These are phyloP conservation scores for Aureobasidium lini DNA, from an alignment of 2,329 filamentous ascomycete species.

Conservation along the genomic window DNA sequence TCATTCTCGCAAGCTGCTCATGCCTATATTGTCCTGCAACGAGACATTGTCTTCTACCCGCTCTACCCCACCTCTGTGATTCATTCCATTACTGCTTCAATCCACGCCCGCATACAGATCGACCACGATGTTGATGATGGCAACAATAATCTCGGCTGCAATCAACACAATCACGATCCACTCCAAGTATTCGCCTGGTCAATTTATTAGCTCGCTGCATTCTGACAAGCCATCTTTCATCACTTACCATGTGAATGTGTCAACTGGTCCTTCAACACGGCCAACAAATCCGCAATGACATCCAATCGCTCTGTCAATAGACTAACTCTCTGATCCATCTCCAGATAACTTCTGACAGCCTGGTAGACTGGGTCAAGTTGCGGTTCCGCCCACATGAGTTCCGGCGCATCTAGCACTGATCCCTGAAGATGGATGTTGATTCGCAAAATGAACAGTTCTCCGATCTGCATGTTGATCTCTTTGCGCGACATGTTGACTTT, in stretches of 20 bases:
- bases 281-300: conserved; percentile 87
- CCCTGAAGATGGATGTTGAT: conserved; percentile 98
- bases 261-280: conserved; percentile 90
- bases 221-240: conserved; percentile 36
- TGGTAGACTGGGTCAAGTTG: conserved; percentile 95
- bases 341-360: conserved; percentile 87
- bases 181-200: conserved; percentile 40
- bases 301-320: conserved; percentile 83
- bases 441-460: conserved; percentile 91
- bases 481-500: conserved; percentile 81
- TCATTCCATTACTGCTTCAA: conserved; percentile 9
- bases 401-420: conserved; percentile 89
- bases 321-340: conserved; percentile 93
- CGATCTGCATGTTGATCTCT: conserved; percentile 99
- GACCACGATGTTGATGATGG: conserved; percentile 84
- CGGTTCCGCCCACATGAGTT: conserved; percentile 97
- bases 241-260: conserved; percentile 86
- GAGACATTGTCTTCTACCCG: background rate
- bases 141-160: conserved; percentile 84
- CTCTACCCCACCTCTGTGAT: background rate
- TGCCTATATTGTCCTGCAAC: conserved; percentile 8
- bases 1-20: background rate
- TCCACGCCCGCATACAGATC: conserved; percentile 65
- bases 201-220: conserved; percentile 45
- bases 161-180: conserved; percentile 83